A percentile compares a stretch with the other conserved stretches of the same genome.
phyloP scores from a whole-genome alignment of 1,284 basidiomycete species.

The Chiua sp. region DNA sequence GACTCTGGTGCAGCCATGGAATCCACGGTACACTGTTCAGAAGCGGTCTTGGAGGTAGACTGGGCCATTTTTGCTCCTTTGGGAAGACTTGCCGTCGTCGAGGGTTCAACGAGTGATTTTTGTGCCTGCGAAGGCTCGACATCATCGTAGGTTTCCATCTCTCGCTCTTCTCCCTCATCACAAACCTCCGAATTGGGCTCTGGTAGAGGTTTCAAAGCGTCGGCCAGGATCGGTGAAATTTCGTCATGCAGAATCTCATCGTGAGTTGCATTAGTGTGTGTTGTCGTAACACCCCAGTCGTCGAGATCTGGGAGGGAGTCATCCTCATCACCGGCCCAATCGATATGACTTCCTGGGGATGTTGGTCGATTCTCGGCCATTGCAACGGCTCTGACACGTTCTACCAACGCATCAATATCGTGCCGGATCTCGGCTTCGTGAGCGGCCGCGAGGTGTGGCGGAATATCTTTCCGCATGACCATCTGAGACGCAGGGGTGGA shows the following conservation, averaged over 20 bases:
- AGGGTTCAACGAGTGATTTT: slow-evolving; percentile 12
- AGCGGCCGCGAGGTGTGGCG: slow-evolving; percentile 59
- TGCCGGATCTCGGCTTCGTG: slow-evolving; percentile 54
- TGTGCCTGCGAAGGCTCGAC: slow-evolving; percentile 12
- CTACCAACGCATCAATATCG: slow-evolving; percentile 72
- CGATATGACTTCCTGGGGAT: slow-evolving; percentile 79
- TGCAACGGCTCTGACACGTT: slow-evolving; percentile 70
- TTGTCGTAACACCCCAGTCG: slow-evolving; percentile 75
- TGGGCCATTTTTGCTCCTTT: slow-evolving; percentile 1
- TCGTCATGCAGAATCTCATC: slow-evolving; percentile 39
- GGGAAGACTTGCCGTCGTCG: slow-evolving; percentile 11
- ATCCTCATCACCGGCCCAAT: slow-evolving; percentile 86
- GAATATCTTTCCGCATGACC: slow-evolving; percentile 56
- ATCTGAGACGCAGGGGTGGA: slow-evolving; percentile 40
- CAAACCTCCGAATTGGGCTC: slow-evolving; percentile 41
- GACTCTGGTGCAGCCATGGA: slow-evolving; percentile 9
- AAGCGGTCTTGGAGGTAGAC: background rate
- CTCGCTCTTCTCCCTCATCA: slow-evolving; percentile 19
- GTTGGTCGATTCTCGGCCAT: slow-evolving; percentile 67
- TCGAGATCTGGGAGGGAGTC: slow-evolving; percentile 80
- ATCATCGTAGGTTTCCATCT: slow-evolving; percentile 27
- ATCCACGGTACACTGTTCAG: slow-evolving; percentile 11
- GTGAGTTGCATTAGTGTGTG: slow-evolving; percentile 22
- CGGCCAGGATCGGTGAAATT: slow-evolving; percentile 74
- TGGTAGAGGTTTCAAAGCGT: slow-evolving; percentile 67